Conservation (phyloP, 2,329 filamentous ascomycete genomes). For the Diaporthe eres region DNA sequence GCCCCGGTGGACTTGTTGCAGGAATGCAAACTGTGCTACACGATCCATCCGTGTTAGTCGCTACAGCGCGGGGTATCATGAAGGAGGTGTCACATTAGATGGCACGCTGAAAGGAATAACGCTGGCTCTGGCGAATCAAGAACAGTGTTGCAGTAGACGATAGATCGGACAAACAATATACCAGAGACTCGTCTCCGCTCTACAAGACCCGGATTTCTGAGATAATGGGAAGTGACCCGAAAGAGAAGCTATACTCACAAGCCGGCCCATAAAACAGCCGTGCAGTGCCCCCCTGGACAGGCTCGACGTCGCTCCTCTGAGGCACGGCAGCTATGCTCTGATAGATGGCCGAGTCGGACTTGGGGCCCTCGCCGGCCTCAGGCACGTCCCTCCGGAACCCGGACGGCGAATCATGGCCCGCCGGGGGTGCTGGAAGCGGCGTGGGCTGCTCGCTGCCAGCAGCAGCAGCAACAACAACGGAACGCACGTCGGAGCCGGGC, state of each 20-base stretch:
- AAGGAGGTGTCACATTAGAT: not conserved
- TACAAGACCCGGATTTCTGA: too few species aligned
- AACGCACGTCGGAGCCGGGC: not conserved
- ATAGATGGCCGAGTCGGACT: constrained; percentile 37
- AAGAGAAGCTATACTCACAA: constrained; percentile 5
- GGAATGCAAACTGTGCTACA: constrained; percentile 47
- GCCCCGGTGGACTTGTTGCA: constrained; percentile 49
- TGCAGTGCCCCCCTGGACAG: constrained; percentile 35
- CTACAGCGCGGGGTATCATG: not conserved
- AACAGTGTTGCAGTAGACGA: not conserved
- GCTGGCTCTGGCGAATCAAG: not conserved
- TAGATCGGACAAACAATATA: too few species aligned
- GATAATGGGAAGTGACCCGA: not conserved
- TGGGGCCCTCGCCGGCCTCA: constrained; percentile 8
- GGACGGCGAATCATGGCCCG: constrained; percentile 3
- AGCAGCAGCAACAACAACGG: not conserved
- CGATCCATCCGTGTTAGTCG: not conserved
- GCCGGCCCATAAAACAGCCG: constrained; percentile 40
- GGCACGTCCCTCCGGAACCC: constrained; percentile 1
- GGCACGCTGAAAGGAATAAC: not conserved
- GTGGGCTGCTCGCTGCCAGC: constrained; percentile 10
- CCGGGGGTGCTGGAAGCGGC: not conserved
- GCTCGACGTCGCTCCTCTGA: constrained; percentile 29
- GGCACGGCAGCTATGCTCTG: constrained; percentile 41
- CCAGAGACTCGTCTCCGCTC: not conserved